Evolutionary conservation across 2,329 filamentous ascomycete species (phyloP).

Genomic region (Ophiostoma tasmaniense): DNA sequence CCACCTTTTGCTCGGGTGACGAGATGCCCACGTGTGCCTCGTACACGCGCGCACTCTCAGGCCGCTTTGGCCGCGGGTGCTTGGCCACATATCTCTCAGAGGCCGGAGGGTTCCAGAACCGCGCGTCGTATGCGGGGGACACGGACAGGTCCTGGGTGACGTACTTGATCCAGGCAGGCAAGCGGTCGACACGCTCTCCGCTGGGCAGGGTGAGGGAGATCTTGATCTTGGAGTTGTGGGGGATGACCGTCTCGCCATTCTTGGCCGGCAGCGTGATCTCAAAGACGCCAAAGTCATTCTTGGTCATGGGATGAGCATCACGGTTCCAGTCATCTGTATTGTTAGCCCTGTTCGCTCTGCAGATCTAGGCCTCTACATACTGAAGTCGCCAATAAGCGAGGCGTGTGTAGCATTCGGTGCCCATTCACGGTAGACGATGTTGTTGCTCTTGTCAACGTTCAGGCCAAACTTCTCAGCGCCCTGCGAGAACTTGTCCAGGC

Average conservation of each 20-base stretch:
- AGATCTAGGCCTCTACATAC: constrained; percentile 39
- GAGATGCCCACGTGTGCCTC: constrained; percentile 99
- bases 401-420: constrained; percentile 81
- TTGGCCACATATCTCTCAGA: constrained; percentile 76
- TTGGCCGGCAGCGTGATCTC: constrained; percentile 66
- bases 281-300: constrained; percentile 77
- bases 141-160: constrained; percentile 88
- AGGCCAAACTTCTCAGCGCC: constrained; percentile 83
- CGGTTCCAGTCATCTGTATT: constrained; percentile 72
- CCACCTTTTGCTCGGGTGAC: constrained; percentile 76
- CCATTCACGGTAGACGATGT: constrained; percentile 92
- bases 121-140: constrained; percentile 86
- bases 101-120: constrained; percentile 90
- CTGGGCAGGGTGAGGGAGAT: constrained; percentile 73
- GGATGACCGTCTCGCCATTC: constrained; percentile 68
- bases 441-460: constrained; percentile 70
- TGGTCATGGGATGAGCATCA: constrained; percentile 77
- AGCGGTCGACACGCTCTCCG: constrained; percentile 73
- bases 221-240: constrained; percentile 95
- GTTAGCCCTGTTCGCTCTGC: neutral
- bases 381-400: constrained; percentile 90
- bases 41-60: constrained; percentile 80
- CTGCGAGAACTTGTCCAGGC: constrained; percentile 80
- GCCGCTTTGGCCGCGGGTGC: constrained; percentile 72
- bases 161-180: constrained; percentile 95